Evolutionary conservation across 2,329 filamentous ascomycete genomes (phyloP).

Genomic region (Curvularia sp.): DNA sequence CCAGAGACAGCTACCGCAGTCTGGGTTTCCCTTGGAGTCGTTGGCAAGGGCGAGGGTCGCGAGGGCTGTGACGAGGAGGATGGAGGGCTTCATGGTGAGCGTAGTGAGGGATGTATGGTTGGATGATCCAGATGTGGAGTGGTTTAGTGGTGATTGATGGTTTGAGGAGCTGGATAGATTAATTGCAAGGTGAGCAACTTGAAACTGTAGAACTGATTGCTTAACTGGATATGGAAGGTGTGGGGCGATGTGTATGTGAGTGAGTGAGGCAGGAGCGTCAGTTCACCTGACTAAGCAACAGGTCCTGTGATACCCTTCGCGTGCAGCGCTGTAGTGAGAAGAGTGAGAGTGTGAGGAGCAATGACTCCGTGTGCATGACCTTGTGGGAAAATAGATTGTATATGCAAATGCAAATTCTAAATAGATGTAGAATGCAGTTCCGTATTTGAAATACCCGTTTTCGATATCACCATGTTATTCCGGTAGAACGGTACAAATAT

Average conservation of each 20-base stretch:
- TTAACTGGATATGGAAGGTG: too few species aligned
- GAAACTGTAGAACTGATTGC: too few species aligned
- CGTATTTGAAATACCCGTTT: too few species aligned
- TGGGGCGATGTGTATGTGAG: not conserved
- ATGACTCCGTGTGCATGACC: not conserved
- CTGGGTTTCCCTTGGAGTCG: not conserved
- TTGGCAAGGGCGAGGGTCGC: not conserved
- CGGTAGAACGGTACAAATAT: not conserved
- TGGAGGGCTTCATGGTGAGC: conserved; percentile 1
- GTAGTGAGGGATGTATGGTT: not conserved
- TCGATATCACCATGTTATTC: too few species aligned
- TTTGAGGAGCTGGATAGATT: not conserved
- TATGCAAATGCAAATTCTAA: not conserved
- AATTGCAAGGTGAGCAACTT: too few species aligned
- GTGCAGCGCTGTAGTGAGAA: not conserved
- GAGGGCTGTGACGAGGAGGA: not conserved
- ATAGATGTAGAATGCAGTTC: too few species aligned
- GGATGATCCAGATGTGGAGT: not conserved
- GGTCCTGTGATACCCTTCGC: not conserved
- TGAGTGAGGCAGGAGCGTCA: not conserved
- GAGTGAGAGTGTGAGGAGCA: not conserved
- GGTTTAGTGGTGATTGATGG: not conserved
- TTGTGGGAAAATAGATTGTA: not conserved
- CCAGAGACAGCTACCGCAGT: not conserved
- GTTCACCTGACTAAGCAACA: not conserved